Evolutionary conservation across 495 filamentous ascomycete species (phyloP).

Genomic region (Penicillium chermesinum): DNA sequence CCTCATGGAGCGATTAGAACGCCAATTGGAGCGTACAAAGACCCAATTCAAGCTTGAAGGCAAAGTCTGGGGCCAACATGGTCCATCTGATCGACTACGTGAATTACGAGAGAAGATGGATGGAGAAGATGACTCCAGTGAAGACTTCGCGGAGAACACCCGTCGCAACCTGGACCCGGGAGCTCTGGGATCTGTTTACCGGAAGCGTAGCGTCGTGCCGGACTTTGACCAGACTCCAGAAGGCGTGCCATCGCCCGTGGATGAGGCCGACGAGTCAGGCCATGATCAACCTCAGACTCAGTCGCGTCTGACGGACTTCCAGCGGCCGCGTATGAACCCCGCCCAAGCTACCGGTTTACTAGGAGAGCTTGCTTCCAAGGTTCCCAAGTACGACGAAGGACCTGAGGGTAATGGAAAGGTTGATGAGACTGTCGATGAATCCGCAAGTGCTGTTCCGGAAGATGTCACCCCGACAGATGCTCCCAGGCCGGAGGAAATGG

Average conservation of each 20-base stretch:
- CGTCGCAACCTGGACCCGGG: slow-evolving; percentile 47
- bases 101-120: slow-evolving; percentile 96
- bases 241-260: slow-evolving; percentile 29
- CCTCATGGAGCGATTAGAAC: slow-evolving; percentile 88
- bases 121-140: slow-evolving; percentile 44
- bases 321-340: slow-evolving; percentile 67
- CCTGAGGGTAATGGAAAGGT: slow-evolving; percentile 57
- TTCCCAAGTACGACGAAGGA: slow-evolving; percentile 66
- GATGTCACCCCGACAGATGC: slow-evolving; percentile 25
- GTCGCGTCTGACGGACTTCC: slow-evolving; percentile 55
- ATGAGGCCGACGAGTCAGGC: slow-evolving; percentile 43
- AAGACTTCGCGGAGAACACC: slow-evolving; percentile 49
- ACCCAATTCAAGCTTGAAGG: slow-evolving; percentile 97
- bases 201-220: slow-evolving; percentile 53
- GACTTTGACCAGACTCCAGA: slow-evolving; percentile 39
- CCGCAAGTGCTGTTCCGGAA: slow-evolving; percentile 30
- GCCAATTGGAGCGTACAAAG: slow-evolving; percentile 93
- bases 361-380: slow-evolving; percentile 73
- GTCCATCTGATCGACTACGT: slow-evolving; percentile 84
- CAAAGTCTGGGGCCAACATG: slow-evolving; percentile 82
- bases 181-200: slow-evolving; percentile 61
- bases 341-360: slow-evolving; percentile 70
- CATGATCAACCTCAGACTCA: slow-evolving; percentile 56
- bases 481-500: slow-evolving; percentile 18
- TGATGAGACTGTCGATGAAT: slow-evolving; percentile 23